Evolutionary conservation across 2,329 filamentous ascomycete species (phyloP).

Genomic region (Cryphonectria carpinicola): DNA sequence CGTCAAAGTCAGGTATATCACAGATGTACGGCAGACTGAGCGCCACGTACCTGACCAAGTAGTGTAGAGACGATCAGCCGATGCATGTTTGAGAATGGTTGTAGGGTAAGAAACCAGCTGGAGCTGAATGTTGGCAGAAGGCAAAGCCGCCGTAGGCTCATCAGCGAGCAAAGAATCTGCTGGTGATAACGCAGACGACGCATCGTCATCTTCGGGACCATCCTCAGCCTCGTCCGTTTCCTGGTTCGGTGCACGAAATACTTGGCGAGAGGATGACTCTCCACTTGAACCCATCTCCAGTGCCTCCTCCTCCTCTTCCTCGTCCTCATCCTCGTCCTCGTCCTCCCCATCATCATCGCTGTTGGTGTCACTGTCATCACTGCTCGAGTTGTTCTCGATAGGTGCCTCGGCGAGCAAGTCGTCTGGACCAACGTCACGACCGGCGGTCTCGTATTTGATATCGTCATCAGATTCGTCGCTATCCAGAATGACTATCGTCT

Average conservation of each 20-base stretch:
- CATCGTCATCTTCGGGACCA: constrained; percentile 5
- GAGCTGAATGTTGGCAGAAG: constrained; percentile 18
- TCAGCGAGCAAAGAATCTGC: constrained; percentile 10
- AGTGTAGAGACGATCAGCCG: constrained; percentile 12
- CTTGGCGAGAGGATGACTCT: constrained; percentile 8
- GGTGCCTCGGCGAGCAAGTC: neutral
- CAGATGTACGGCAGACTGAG: neutral
- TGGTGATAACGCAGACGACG: constrained; percentile 11
- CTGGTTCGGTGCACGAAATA: constrained; percentile 21
- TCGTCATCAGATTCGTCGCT: constrained; percentile 15
- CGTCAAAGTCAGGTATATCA: neutral
- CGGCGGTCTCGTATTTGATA: constrained; percentile 25
- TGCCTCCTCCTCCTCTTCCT: neutral
- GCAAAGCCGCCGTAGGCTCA: constrained; percentile 13
- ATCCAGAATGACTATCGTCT: neutral
- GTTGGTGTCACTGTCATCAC: constrained; percentile 6
- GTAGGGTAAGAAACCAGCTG: constrained; percentile 13
- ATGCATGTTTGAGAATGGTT: constrained; percentile 13
- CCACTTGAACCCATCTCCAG: neutral
- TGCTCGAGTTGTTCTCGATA: constrained; percentile 15
- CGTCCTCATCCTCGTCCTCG: neutral
- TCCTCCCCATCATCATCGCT: constrained; percentile 8
- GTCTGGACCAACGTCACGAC: neutral
- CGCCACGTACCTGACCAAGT: constrained; percentile 13
- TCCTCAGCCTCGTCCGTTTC: constrained; percentile 15